phyloP scores from a whole-genome alignment of 805 yeast species.

The Sugiyamaella mastotermitis region DNA sequence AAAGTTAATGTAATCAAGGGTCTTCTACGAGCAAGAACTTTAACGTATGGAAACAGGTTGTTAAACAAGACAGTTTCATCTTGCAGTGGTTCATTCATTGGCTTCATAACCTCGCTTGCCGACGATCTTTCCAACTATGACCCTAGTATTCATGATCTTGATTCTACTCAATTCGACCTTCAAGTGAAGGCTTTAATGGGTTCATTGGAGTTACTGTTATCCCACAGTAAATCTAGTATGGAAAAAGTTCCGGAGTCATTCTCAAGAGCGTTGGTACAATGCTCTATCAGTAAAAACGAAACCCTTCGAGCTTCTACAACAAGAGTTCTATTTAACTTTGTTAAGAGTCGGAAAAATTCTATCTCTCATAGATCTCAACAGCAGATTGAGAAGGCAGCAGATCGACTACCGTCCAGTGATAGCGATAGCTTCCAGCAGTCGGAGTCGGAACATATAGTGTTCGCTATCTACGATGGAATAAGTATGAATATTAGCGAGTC shows the following conservation, averaged over 20 bases:
- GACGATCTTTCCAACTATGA: constrained; percentile 6
- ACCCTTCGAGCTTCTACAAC: constrained; percentile 12
- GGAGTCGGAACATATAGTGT: constrained; percentile 12
- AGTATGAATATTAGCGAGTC: constrained; percentile 34
- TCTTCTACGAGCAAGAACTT: constrained; percentile 8
- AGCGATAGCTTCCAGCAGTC: background rate
- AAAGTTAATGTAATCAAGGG: constrained; percentile 17
- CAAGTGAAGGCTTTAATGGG: constrained; percentile 11
- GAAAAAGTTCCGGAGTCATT: constrained; percentile 7
- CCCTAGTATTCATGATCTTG: background rate
- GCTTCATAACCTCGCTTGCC: constrained; percentile 6
- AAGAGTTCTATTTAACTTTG: constrained; percentile 12
- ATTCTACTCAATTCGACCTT: constrained; percentile 3
- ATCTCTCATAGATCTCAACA: too few species aligned
- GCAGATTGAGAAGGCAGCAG: background rate
- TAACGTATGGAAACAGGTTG: constrained; percentile 11
- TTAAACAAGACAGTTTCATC: constrained; percentile 6
- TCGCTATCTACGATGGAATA: constrained; percentile 13
- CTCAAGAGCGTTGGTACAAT: constrained; percentile 12
- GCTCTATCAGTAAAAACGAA: constrained; percentile 12
- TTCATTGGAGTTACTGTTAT: constrained; percentile 8
- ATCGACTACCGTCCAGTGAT: background rate
- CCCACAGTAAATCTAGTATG: background rate
- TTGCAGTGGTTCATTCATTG: constrained; percentile 5
- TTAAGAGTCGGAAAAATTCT: constrained; percentile 2